phyloP scores from a whole-genome alignment of 1,139 yeast species.

The Blastobotrys ciferrii region DNA sequence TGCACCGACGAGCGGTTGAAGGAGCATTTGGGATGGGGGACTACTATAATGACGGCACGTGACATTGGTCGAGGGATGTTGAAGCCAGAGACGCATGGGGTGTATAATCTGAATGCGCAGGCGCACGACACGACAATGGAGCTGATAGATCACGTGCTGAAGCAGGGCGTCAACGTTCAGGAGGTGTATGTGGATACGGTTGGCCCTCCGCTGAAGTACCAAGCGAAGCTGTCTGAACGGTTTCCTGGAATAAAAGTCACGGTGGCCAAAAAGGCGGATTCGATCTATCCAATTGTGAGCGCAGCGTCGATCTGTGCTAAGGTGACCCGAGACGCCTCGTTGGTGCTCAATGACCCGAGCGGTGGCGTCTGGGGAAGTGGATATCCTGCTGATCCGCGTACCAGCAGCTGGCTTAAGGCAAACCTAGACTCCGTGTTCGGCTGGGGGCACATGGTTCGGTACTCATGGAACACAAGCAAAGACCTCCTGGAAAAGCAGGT shows the following conservation, averaged over 20 bases:
- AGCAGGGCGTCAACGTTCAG: constrained; percentile 58
- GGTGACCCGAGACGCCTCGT: constrained; percentile 81
- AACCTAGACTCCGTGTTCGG: constrained; percentile 77
- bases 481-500: constrained; percentile 58
- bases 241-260: constrained; percentile 70
- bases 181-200: constrained; percentile 92
- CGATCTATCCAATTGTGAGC: constrained; percentile 89
- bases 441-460: constrained; percentile 77
- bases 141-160: constrained; percentile 61
- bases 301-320: constrained; percentile 97
- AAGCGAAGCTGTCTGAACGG: constrained; percentile 60
- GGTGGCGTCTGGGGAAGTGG: constrained; percentile 72
- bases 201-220: constrained; percentile 89
- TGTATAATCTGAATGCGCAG: constrained; percentile 84
- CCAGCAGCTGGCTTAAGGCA: constrained; percentile 65
- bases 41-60: constrained; percentile 78
- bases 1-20: constrained; percentile 47
- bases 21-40: constrained; percentile 79
- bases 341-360: constrained; percentile 42
- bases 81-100: constrained; percentile 50
- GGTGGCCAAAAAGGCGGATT: constrained; percentile 95
- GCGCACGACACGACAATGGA: constrained; percentile 93
- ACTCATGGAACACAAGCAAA: constrained; percentile 92
- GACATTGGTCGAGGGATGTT: constrained; percentile 92
- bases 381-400: constrained; percentile 89